Conservation (phyloP, 768 basidiomycete species). For the Lenzites betulinus region DNA sequence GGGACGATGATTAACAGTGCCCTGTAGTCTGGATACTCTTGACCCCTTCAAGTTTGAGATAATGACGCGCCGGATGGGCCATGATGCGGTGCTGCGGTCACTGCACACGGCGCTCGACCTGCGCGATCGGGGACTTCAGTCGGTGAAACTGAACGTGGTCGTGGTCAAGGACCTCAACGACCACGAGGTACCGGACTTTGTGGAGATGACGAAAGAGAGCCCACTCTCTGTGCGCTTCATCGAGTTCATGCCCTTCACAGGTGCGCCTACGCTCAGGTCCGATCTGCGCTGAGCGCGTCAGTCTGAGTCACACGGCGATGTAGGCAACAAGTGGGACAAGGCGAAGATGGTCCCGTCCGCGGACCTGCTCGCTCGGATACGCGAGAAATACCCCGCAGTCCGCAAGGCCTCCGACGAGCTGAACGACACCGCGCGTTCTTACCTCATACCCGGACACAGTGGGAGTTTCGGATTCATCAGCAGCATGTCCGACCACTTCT, state of each 20-base stretch:
- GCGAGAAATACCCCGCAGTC: slow-evolving; percentile 49
- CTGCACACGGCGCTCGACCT: slow-evolving; percentile 63
- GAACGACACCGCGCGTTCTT: slow-evolving; percentile 83
- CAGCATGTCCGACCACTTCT: slow-evolving; percentile 94
- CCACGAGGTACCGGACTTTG: slow-evolving; percentile 75
- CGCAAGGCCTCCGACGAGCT: slow-evolving; percentile 61
- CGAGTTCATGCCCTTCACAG: slow-evolving; percentile 94
- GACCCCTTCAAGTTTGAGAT: slow-evolving; percentile 87
- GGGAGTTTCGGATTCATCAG: slow-evolving; percentile 88
- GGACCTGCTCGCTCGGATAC: slow-evolving; percentile 57
- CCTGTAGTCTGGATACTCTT: slow-evolving; percentile 73
- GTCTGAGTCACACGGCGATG: neutral
- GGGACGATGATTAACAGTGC: slow-evolving; percentile 5
- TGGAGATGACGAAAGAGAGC: slow-evolving; percentile 68
- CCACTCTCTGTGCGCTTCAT: slow-evolving; percentile 80
- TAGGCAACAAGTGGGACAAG: slow-evolving; percentile 86
- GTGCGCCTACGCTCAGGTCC: slow-evolving; percentile 27
- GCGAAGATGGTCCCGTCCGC: slow-evolving; percentile 80
- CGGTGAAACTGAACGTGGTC: slow-evolving; percentile 84
- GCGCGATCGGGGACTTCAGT: slow-evolving; percentile 40
- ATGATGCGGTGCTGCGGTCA: slow-evolving; percentile 70
- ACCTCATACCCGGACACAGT: slow-evolving; percentile 66
- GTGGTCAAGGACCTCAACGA: slow-evolving; percentile 83
- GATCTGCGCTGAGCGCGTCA: slow-evolving; percentile 5
- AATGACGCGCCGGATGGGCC: slow-evolving; percentile 79